Base-by-base conservation (phyloP, 805 yeast genomes). In the Candida multigemmis region DNA sequence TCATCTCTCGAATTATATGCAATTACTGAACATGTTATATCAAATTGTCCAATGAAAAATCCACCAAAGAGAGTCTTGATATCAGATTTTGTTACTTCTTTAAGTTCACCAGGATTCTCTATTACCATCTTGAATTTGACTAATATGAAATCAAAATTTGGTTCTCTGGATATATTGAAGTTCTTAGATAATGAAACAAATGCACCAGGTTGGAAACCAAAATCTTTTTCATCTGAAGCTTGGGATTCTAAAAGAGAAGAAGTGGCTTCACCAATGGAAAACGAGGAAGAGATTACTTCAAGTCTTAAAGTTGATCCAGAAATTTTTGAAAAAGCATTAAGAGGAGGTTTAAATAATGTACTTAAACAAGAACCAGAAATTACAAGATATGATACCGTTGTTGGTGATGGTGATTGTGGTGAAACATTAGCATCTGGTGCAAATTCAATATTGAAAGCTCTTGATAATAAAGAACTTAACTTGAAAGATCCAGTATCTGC, bases 371-470 rank as follows among this genome's bases (percentile, higher is more conserved):
- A 87, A 51, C 91, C 94, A 2, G 70, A 73, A 41, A 79, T 87
- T 44, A 87, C 96, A 1, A 68, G 73, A 30, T 76, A 81, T 39
- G 97, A 87, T 44, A 80, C 93, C 2, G 65, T 75, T 38, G 96
- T 89, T 1, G 97, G 97, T 32, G 97, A 87, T 50, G 97, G 97
- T 41, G 97, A 87, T 49, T 87, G 96, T 56, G 97, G 97, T 21
- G 91, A 84, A 42, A 87, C 96, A 1, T 58, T 87, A 34, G 83
- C 76, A 9, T 68, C 73, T 14, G 97, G 96, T 21, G 91, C 86
- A 16, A 66, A 76, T 30, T 86, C 82, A 1, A 69, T 87, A 22
- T 51, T 74, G 23, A 56, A 65, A 7, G 71, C 74, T 12, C 54
- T 84, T 24, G 56, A 62, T 7, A 48, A 50, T 15, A 40, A 51